These are phyloP conservation scores for Quercus aquifolioides DNA, from an alignment of 306 rosid genomes.

Conservation along the genomic window DNA sequence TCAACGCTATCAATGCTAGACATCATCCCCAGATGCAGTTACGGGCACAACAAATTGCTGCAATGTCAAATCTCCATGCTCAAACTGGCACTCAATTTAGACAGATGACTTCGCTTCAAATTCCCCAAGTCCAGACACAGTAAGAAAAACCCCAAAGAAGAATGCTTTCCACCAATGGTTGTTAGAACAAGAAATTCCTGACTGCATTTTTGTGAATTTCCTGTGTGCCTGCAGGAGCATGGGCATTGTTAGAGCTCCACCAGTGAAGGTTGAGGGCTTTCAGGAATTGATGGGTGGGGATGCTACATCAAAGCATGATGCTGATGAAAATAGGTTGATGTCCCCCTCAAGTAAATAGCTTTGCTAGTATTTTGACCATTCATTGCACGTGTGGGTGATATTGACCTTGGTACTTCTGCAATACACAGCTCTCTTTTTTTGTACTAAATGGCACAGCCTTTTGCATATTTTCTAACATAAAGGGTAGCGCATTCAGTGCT, in stretches of 20 bases:
- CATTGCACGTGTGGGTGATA: neutral
- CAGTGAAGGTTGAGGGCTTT: conserved; percentile 95
- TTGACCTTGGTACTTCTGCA: conserved; percentile 2
- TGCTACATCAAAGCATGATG: conserved; percentile 68
- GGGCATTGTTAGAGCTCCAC: conserved; percentile 72
- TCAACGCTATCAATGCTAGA: conserved; percentile 46
- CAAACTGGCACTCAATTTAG: conserved; percentile 63
- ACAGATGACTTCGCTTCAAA: conserved; percentile 62
- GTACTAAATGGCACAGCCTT: neutral
- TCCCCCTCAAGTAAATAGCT: conserved; percentile 62
- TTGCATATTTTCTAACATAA: too few relatives aligned
- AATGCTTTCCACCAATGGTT: conserved; percentile 7
- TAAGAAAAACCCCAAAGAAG: conserved; percentile 36
- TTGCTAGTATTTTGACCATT: conserved; percentile 8
- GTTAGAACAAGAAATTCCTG: conserved; percentile 1
- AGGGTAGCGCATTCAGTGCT: too few relatives aligned
- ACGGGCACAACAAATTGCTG: conserved; percentile 78
- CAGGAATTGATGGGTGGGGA: conserved; percentile 90
- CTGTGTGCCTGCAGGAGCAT: conserved; percentile 53
- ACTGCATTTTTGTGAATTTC: conserved; percentile 4
- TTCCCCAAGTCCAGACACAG: conserved; percentile 71
- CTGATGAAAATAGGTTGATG: conserved; percentile 75
- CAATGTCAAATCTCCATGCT: conserved; percentile 58
- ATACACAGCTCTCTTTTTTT: neutral
- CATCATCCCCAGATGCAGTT: conserved; percentile 71